Conservation (phyloP, 2,329 filamentous ascomycete genomes). For the Neonectria sp. region DNA sequence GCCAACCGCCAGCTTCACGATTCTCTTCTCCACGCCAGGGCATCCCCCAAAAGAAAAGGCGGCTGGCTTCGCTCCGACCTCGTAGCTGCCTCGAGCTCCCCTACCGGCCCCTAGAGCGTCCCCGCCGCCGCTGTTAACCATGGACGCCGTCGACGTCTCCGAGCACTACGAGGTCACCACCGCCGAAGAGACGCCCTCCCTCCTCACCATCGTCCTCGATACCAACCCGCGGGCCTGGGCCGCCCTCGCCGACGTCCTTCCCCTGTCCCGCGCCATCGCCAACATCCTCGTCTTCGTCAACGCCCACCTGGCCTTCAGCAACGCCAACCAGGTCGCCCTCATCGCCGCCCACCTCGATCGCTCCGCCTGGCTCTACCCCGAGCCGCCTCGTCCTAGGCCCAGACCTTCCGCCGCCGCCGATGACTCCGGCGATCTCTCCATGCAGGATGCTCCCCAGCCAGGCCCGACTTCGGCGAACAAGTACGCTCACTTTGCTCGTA, state of each 20-base stretch:
- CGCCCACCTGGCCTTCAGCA: conserved; percentile 94
- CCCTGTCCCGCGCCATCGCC: conserved; percentile 87
- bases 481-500: conserved; percentile 90
- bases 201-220: conserved; percentile 93
- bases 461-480: conserved; percentile 79
- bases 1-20: neutral
- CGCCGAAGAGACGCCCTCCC: conserved; percentile 77
- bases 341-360: conserved; percentile 91
- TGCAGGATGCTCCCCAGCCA: conserved; percentile 63
- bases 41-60: neutral
- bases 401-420: conserved; percentile 41
- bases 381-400: conserved; percentile 51
- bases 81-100: conserved; percentile 48
- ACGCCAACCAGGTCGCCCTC: conserved; percentile 92
- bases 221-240: conserved; percentile 97
- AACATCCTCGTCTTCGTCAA: conserved; percentile 97
- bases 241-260: conserved; percentile 79
- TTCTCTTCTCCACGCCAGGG: neutral
- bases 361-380: conserved; percentile 91
- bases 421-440: conserved; percentile 69
- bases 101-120: conserved; percentile 30
- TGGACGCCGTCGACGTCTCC: conserved; percentile 71
- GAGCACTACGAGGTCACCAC: conserved; percentile 72
- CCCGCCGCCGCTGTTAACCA: conserved; percentile 51
- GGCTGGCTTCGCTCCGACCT: conserved; percentile 42